A percentile compares a stretch with the other conserved stretches of the same genome.
Conservation (phyloP, 2,329 filamentous ascomycete genomes). For the Exophiala aquamarina region DNA sequence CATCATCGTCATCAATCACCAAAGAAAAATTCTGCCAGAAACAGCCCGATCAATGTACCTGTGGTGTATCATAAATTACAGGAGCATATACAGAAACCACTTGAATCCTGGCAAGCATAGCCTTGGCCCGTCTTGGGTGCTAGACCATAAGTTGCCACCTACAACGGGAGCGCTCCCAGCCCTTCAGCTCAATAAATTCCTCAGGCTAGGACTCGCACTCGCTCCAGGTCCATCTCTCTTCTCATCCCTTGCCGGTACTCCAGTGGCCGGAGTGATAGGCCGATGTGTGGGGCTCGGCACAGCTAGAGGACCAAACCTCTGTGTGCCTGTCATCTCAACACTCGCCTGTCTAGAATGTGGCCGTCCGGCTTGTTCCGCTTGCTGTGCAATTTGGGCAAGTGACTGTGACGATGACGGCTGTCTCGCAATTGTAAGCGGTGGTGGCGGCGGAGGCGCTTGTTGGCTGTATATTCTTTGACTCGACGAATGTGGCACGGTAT, state of each 20-base stretch:
- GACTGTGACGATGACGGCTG: constrained; percentile 20
- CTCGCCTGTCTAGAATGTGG: constrained; percentile 20
- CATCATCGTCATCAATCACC: too few relatives aligned
- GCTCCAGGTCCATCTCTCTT: constrained; percentile 55
- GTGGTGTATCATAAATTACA: too few relatives aligned
- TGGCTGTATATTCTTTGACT: constrained; percentile 12
- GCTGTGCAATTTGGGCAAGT: constrained; percentile 22
- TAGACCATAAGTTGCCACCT: too few relatives aligned
- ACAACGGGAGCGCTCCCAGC: too few relatives aligned
- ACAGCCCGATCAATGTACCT: too few relatives aligned
- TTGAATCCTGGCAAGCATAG: too few relatives aligned
- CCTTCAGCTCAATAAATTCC: constrained; percentile 67
- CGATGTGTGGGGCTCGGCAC: constrained; percentile 18
- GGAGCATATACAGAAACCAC: too few relatives aligned
- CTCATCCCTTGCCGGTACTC: constrained; percentile 26
- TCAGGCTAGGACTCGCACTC: constrained; percentile 73
- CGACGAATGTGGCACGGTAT: constrained; percentile 12
- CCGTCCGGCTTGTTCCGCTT: constrained; percentile 15
- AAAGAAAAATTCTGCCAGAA: too few relatives aligned
- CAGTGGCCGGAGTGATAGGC: constrained; percentile 19
- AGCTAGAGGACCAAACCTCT: constrained; percentile 15
- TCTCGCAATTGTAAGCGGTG: constrained; percentile 11
- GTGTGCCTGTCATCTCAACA: constrained; percentile 17
- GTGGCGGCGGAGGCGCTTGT: constrained; percentile 9
- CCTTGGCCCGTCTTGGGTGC: too few relatives aligned